Conservation (phyloP, 2,329 filamentous ascomycete genomes). For the Lojkania enalia region DNA sequence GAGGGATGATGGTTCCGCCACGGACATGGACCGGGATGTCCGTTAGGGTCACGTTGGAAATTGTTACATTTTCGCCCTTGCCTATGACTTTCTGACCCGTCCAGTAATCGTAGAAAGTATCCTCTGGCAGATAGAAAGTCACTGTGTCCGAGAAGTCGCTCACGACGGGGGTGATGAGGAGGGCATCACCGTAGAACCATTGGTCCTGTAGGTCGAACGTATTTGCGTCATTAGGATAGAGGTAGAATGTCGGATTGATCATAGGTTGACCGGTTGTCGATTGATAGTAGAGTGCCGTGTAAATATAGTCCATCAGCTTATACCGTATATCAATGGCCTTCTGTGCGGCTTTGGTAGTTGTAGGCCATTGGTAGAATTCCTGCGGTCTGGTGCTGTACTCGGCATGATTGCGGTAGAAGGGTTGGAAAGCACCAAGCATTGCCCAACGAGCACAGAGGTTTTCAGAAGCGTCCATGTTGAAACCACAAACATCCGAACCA, state of each 20-base stretch:
- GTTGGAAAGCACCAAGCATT: slow-evolving; percentile 70
- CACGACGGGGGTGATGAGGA: slow-evolving; percentile 61
- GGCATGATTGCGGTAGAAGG: slow-evolving; percentile 78
- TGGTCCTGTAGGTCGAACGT: slow-evolving; percentile 58
- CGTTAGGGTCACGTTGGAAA: slow-evolving; percentile 52
- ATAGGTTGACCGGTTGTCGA: slow-evolving; percentile 64
- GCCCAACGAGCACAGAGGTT: slow-evolving; percentile 77
- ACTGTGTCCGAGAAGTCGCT: slow-evolving; percentile 57
- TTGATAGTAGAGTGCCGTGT: slow-evolving; percentile 69
- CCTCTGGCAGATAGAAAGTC: slow-evolving; percentile 60
- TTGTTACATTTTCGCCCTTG: slow-evolving; percentile 49
- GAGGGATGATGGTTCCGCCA: slow-evolving; percentile 66
- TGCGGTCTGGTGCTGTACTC: slow-evolving; percentile 58
- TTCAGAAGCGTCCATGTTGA: slow-evolving; percentile 67
- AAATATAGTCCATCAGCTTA: slow-evolving; percentile 76
- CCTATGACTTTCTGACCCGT: slow-evolving; percentile 50
- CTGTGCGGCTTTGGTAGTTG: slow-evolving; percentile 65
- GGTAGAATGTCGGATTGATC: slow-evolving; percentile 71
- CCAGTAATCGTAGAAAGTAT: slow-evolving; percentile 65
- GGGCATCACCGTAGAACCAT: slow-evolving; percentile 62
- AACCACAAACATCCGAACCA: slow-evolving; percentile 74
- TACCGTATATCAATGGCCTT: slow-evolving; percentile 75
- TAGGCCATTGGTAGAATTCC: slow-evolving; percentile 72
- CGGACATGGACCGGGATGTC: slow-evolving; percentile 69
- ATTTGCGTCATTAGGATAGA: slow-evolving; percentile 63